Conservation (phyloP, 805 yeast genomes). For the Saccharomycopsis capsularis region DNA sequence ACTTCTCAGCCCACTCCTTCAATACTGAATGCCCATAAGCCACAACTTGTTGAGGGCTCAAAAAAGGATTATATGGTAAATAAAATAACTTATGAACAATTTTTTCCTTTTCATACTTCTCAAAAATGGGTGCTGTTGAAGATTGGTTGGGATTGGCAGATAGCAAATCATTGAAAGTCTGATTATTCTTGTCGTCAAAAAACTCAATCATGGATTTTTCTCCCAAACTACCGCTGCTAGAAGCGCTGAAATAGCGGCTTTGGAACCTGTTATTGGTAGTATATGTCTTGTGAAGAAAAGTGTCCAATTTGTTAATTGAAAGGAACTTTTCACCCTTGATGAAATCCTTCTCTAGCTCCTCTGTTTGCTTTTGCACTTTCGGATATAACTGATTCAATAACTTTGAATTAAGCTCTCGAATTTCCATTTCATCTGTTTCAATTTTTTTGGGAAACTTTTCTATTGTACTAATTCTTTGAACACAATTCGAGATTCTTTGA, state of each 20-base stretch:
- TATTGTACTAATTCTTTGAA: conserved; percentile 2
- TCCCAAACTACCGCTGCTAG: neutral
- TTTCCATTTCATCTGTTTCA: conserved; percentile 12
- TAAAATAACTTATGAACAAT: conserved; percentile 4
- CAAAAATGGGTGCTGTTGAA: neutral
- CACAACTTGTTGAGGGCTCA: conserved; percentile 15
- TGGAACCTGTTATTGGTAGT: conserved; percentile 7
- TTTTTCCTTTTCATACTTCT: conserved; percentile 11
- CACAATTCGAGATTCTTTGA: conserved; percentile 4
- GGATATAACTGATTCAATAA: conserved; percentile 14
- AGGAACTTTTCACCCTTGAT: conserved; percentile 16
- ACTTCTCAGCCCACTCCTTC: conserved; percentile 21
- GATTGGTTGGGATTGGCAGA: neutral
- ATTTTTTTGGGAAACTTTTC: conserved; percentile 4
- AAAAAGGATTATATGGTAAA: conserved; percentile 19
- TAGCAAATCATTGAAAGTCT: neutral
- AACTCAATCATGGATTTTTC: conserved; percentile 15
- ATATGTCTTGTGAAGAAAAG: conserved; percentile 13
- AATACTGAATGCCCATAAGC: conserved; percentile 16
- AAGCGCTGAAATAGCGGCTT: neutral
- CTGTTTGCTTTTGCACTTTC: conserved; percentile 1
- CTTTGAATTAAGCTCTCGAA: conserved; percentile 11
- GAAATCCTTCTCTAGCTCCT: conserved; percentile 11
- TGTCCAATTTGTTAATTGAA: conserved; percentile 9
- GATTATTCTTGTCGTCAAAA: conserved; percentile 14